phyloP scores from a whole-genome alignment of 192 early-diverging fungal genomes.

The Podochytrium sp. region DNA sequence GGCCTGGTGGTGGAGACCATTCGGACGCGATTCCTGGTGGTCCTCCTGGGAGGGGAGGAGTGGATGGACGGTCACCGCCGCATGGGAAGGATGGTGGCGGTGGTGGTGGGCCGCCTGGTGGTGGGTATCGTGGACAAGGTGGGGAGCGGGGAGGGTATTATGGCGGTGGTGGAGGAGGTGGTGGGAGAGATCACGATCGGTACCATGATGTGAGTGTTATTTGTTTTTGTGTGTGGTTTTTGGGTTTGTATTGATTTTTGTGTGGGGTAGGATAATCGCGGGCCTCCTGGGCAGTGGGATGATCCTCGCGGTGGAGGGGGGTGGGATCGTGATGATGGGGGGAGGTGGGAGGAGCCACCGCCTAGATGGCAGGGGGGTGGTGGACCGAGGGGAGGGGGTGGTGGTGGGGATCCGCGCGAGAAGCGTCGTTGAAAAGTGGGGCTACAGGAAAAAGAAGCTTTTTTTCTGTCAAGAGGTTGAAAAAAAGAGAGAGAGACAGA shows the following conservation, averaged over 20 bases:
- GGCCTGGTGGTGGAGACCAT: slow-evolving; percentile 7
- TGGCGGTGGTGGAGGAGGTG: neutral
- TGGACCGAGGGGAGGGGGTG: neutral
- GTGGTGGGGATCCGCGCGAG: neutral
- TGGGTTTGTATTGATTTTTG: neutral
- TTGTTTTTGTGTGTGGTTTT: neutral
- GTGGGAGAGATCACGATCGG: neutral
- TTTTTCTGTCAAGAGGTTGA: no score
- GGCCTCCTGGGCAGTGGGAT: slow-evolving; percentile 10
- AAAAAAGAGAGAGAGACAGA: no score
- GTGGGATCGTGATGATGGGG: slow-evolving; percentile 5
- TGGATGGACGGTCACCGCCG: no score
- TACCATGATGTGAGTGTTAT: neutral
- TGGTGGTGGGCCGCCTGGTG: neutral
- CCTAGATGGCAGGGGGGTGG: slow-evolving; percentile 17
- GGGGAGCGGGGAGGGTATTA: slow-evolving; percentile 7
- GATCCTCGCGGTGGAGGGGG: neutral
- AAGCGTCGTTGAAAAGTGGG: neutral
- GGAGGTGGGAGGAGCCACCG: neutral
- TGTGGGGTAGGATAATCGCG: neutral
- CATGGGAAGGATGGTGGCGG: no score
- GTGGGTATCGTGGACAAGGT: neutral
- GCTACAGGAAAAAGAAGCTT: no score
- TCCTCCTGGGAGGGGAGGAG: no score
- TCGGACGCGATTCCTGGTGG: no score